Conservation (phyloP, 331 rosid species). For the Quercus lobata region DNA sequence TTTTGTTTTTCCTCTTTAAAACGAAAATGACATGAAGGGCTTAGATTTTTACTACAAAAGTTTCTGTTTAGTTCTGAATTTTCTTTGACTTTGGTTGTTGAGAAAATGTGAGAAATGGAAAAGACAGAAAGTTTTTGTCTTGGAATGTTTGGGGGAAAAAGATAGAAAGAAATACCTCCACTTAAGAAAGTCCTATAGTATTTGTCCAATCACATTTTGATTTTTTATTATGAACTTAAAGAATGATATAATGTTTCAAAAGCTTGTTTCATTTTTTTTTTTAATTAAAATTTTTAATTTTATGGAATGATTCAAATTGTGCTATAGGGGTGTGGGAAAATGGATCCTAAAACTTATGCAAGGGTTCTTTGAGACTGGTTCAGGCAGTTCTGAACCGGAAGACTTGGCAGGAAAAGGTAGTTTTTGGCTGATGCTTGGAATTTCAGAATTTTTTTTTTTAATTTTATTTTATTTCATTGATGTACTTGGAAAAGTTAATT, state of each 20-base stretch:
- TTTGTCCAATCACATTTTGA: background rate
- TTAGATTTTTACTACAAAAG: background rate
- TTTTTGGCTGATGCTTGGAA: slow-evolving; percentile 6
- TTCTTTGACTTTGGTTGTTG: background rate
- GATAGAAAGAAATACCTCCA: background rate
- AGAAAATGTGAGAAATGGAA: background rate
- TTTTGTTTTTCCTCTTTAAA: background rate
- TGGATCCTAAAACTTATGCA: slow-evolving; percentile 86
- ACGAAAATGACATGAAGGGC: background rate
- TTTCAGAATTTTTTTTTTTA: background rate
- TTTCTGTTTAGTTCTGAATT: background rate
- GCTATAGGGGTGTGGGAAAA: slow-evolving; percentile 89
- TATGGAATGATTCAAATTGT: slow-evolving; percentile 21
- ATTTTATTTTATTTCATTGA: background rate
- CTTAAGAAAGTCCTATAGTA: background rate
- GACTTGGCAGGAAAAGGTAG: slow-evolving; percentile 54
- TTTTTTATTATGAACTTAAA: background rate
- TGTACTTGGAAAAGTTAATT: background rate
- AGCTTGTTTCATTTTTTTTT: background rate
- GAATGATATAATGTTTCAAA: background rate
- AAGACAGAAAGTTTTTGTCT: background rate
- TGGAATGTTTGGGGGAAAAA: background rate
- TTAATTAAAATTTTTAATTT: background rate
- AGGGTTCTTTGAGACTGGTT: slow-evolving; percentile 58
- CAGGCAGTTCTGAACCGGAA: slow-evolving; percentile 56